A percentile compares a stretch with the other conserved stretches of the same genome.
Conservation (phyloP, 441 rosid genomes). For the Eutrema salsugineum region DNA sequence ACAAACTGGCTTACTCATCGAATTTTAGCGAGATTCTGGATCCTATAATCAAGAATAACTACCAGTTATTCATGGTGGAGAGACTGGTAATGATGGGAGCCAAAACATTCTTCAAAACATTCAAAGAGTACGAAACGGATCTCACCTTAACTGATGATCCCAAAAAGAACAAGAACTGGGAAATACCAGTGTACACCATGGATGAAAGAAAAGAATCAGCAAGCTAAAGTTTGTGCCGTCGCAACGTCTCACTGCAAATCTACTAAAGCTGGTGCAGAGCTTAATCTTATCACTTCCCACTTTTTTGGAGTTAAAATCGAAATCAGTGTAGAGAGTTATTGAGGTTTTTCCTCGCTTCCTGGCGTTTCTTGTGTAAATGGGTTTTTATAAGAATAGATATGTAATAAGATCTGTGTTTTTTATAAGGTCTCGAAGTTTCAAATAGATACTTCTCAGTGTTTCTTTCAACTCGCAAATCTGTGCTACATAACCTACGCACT, state of each 20-base stretch:
- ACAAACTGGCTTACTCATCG: constrained; percentile 81
- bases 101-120: constrained; percentile 74
- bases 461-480: neutral
- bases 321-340: neutral
- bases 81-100: constrained; percentile 91
- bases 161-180: constrained; percentile 91
- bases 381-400: neutral
- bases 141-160: constrained; percentile 89
- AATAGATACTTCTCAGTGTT: neutral
- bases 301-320: neutral
- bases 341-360: neutral
- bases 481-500: constrained; percentile 18
- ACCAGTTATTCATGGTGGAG: constrained; percentile 88
- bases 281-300: neutral
- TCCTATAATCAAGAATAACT: constrained; percentile 76
- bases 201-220: constrained; percentile 38
- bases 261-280: neutral
- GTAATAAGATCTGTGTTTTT: constrained; percentile 2
- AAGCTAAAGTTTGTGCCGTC: constrained; percentile 33
- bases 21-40: constrained; percentile 72
- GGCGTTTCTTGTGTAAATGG: constrained; percentile 10
- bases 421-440: neutral
- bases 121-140: constrained; percentile 66
- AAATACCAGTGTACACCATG: constrained; percentile 73
- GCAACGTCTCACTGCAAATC: neutral